Evolutionary conservation across 2,329 filamentous ascomycete species (phyloP), one percentile per base, ranked within the genome.

Genomic region (Xylaria sp.): DNA sequence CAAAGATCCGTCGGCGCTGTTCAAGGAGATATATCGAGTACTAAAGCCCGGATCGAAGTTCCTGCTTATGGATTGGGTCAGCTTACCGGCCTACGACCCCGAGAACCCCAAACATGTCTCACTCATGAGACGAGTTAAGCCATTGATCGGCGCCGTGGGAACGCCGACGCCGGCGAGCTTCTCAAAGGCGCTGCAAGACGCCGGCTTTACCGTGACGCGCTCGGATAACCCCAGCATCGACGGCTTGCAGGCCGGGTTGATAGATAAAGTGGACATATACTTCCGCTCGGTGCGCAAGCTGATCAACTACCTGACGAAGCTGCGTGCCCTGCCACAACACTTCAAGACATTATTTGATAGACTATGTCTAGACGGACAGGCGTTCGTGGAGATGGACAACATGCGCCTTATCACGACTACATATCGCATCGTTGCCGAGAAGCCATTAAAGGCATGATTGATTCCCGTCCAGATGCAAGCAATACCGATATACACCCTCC

Each of bases 351-450:
- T 87, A 55, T 85, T 87, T 75, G 84, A 87, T 71, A 81, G 85
- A 10, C 75, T 87, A 32, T 87, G 85, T 69, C 75, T 86, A 21
- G 85, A 87, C 64, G 85, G 85, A 0, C 79, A 86, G 76, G 85
- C 85, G 0, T 87, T 87, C 68, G 83, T 87, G 66, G 82, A 86
- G 78, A 87, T 87, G 85, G 85, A 87, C 71, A 81, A 79, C 21
- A 84, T 84, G 84, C 82, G 84, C 12, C 76, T 87, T 18, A 82
- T 83, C 25, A 84, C 83, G 2, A 87, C 85, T 8, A 86, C 84
- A 60, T 86, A 86, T 65, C 82, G 85, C 55, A 81, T 87, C 64
- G 82, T 87, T 68, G 85, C 85, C 0, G 81, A 82, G 75, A 87
- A 86, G 74, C 70, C 70, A 5, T 18, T 65, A 12, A 25, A 35